A percentile compares a stretch with the other conserved stretches of the same genome.
Evolutionary conservation across 148 eudicot genomes (phyloP).

Genomic region (Diospyros lotus): DNA sequence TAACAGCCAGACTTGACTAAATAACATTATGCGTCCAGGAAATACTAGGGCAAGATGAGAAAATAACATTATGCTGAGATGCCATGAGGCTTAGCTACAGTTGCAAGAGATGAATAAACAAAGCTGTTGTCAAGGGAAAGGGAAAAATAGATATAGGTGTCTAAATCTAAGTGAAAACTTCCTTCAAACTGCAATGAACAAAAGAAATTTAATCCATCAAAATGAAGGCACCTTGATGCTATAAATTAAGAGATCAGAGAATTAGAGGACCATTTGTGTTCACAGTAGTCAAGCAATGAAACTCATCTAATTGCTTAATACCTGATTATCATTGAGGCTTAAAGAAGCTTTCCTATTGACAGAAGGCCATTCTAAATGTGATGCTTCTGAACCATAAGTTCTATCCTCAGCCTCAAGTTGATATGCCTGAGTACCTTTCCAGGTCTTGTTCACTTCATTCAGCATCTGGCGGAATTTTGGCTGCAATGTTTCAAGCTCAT

Average conservation of each 20-base stretch:
- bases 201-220: neutral
- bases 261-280: neutral
- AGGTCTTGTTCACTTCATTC: conserved; percentile 48
- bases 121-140: neutral
- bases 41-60: neutral
- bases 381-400: conserved; percentile 38
- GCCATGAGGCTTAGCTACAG: neutral
- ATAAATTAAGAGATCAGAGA: neutral
- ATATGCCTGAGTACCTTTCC: conserved; percentile 25
- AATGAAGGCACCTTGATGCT: neutral
- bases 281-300: neutral
- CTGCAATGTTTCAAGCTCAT: conserved; percentile 84
- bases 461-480: conserved; percentile 59
- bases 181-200: neutral
- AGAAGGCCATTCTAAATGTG: conserved; percentile 30
- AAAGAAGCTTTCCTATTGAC: conserved; percentile 26
- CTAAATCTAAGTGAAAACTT: neutral
- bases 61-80: conserved; percentile 2
- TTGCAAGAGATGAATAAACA: neutral
- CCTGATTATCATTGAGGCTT: conserved; percentile 49
- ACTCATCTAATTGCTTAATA: conserved; percentile 15
- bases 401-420: conserved; percentile 34
- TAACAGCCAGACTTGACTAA: neutral
- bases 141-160: neutral
- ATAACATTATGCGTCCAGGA: neutral